Evolutionary conservation across 2,329 filamentous ascomycete genomes (phyloP).

Genomic region (Ascochyta viciae-villosae): DNA sequence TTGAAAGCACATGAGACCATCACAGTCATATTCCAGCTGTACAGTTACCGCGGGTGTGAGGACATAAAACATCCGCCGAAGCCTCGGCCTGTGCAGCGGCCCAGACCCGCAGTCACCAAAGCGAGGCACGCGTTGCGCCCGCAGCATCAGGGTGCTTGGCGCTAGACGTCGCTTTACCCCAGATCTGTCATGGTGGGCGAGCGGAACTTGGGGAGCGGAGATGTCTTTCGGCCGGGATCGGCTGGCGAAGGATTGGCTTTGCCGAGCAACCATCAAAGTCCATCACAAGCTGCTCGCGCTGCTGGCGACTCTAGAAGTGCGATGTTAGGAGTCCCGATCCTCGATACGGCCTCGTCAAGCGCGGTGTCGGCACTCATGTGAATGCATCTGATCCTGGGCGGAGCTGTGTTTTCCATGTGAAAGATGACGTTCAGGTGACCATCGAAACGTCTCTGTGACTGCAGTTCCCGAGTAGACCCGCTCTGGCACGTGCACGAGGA

Average conservation of each 20-base stretch:
- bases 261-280: constrained; percentile 9
- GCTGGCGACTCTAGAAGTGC: neutral
- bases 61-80: constrained; percentile 35
- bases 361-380: constrained; percentile 3
- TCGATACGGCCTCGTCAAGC: too few species aligned
- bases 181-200: constrained; percentile 45
- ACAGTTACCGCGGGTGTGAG: constrained; percentile 42
- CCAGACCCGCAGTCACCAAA: constrained; percentile 19
- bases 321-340: constrained; percentile 2
- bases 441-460: constrained; percentile 33
- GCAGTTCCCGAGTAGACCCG: constrained; percentile 26
- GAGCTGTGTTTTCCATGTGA: constrained; percentile 35
- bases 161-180: constrained; percentile 33
- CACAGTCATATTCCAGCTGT: constrained; percentile 35
- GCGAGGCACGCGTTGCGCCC: constrained; percentile 29
- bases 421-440: constrained; percentile 40
- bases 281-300: neutral
- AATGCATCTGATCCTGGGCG: constrained; percentile 5
- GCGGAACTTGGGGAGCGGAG: constrained; percentile 38
- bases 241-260: constrained; percentile 25
- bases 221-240: constrained; percentile 41
- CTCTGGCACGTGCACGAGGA: constrained; percentile 30
- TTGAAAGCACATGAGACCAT: constrained; percentile 22
- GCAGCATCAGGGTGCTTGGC: constrained; percentile 28
- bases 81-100: constrained; percentile 41